Evolutionary conservation across 2,329 filamentous ascomycete genomes (phyloP).

Genomic region (Sporothrix mexicana): DNA sequence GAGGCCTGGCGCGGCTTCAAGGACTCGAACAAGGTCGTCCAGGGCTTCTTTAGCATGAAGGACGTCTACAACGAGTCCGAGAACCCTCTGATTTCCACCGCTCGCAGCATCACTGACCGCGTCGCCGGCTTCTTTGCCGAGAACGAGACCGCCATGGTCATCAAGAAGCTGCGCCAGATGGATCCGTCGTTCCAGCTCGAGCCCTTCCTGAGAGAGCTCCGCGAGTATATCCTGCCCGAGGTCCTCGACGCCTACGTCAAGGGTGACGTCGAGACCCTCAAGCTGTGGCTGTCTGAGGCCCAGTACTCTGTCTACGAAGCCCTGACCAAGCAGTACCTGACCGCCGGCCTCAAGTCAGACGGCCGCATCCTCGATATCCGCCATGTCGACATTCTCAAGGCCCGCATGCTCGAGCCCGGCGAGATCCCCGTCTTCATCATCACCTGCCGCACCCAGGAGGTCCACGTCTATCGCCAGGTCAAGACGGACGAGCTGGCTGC

Average conservation of each 20-base stretch:
- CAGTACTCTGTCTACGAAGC: constrained; percentile 97
- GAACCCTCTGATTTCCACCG: constrained; percentile 91
- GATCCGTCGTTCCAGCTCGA: constrained; percentile 95
- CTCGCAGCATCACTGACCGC: constrained; percentile 89
- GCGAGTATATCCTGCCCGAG: constrained; percentile 97
- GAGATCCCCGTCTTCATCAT: constrained; percentile 96
- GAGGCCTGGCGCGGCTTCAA: constrained; percentile 98
- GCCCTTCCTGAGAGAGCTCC: constrained; percentile 91
- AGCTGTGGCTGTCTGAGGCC: constrained; percentile 93
- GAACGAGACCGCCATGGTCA: constrained; percentile 96
- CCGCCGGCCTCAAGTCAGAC: constrained; percentile 90
- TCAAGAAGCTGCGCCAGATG: constrained; percentile 97
- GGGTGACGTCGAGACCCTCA: constrained; percentile 87
- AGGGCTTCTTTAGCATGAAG: constrained; percentile 85
- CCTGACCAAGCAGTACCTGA: constrained; percentile 94
- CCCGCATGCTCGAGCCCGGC: constrained; percentile 80
- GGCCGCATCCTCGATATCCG: constrained; percentile 94
- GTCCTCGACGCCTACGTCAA: constrained; percentile 98
- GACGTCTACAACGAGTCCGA: constrained; percentile 93
- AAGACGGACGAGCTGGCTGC: constrained; percentile 90
- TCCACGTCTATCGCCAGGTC: constrained; percentile 92
- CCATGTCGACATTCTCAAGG: constrained; percentile 85
- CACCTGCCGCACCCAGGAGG: constrained; percentile 94
- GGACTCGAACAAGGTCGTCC: constrained; percentile 85
- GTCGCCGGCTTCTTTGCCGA: constrained; percentile 97